Percentiles rank a stretch among this genome's conserved stretches.
phyloP scores from a whole-genome alignment of 208 protist genomes.

The Balamuthia mandrillaris region DNA sequence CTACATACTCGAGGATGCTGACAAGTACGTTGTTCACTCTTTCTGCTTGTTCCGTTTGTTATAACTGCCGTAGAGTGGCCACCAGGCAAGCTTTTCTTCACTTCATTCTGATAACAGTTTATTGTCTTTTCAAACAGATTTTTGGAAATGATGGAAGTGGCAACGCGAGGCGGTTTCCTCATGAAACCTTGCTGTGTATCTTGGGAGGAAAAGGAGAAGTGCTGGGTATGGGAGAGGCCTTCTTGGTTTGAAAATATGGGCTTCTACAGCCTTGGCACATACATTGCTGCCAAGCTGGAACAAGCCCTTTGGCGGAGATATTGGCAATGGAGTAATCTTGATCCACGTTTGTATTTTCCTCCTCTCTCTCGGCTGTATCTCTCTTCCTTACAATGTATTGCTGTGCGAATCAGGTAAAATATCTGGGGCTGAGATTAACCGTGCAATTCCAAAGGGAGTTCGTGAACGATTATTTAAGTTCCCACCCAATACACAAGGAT shows the following conservation, averaged over 20 bases:
- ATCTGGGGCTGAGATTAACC: no score
- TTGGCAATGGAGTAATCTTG: not conserved
- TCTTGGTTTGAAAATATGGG: constrained; percentile 31
- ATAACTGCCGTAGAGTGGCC: no score
- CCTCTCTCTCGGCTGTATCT: no score
- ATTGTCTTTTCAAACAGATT: not conserved
- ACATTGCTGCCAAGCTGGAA: constrained; percentile 30
- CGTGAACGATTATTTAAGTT: constrained; percentile 18
- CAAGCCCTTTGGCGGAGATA: constrained; percentile 30
- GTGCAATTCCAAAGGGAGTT: not conserved
- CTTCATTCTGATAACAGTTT: not conserved
- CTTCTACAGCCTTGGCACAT: constrained; percentile 37
- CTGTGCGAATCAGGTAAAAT: constrained; percentile 15
- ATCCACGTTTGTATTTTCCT: not conserved
- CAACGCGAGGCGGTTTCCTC: constrained; percentile 27
- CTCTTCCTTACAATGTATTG: no score
- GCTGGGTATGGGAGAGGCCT: constrained; percentile 27
- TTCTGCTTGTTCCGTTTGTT: not conserved
- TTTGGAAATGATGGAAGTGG: constrained; percentile 9
- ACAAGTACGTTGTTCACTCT: not conserved
- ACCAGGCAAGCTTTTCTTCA: no score
- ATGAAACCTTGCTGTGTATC: not conserved
- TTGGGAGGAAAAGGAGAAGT: constrained; percentile 28
- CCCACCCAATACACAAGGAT: constrained; percentile 17
- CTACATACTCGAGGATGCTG: constrained; percentile 9